These are phyloP conservation scores for Debaryomycetaceae sp. DNA, from an alignment of 1,139 yeast genomes.

Conservation along the genomic window DNA sequence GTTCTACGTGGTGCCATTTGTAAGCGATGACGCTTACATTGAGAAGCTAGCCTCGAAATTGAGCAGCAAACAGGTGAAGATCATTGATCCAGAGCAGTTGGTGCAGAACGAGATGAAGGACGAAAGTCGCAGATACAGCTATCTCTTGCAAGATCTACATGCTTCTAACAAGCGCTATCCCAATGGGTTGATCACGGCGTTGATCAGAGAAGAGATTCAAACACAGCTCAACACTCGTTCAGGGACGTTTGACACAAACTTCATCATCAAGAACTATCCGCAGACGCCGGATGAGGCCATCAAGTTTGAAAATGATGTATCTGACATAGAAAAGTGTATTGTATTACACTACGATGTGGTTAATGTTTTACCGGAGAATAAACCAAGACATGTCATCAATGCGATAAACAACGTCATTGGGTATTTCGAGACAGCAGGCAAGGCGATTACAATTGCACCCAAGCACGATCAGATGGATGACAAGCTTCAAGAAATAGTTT, in stretches of 20 bases:
- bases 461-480: conserved; percentile 23
- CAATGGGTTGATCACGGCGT: conserved; percentile 55
- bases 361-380: conserved; percentile 21
- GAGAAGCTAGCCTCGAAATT: conserved; percentile 18
- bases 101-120: conserved; percentile 42
- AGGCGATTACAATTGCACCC: conserved; percentile 24
- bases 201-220: conserved; percentile 47
- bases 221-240: conserved; percentile 38
- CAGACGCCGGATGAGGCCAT: conserved; percentile 59
- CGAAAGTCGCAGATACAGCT: conserved; percentile 39
- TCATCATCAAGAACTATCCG: conserved; percentile 54
- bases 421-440: conserved; percentile 59
- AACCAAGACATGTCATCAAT: conserved; percentile 28
- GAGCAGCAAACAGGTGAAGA: conserved; percentile 33
- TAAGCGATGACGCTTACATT: conserved; percentile 18
- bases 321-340: conserved; percentile 41
- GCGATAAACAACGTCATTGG: conserved; percentile 43
- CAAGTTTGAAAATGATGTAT: conserved; percentile 56
- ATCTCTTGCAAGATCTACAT: conserved; percentile 40
- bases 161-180: conserved; percentile 41
- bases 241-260: conserved; percentile 43
- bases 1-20: conserved; percentile 46
- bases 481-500: conserved; percentile 20
- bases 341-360: conserved; percentile 30
- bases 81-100: conserved; percentile 46